These are phyloP conservation scores for Talaromyces trachyspermus DNA, from an alignment of 495 filamentous ascomycete species.

Conservation along the genomic window DNA sequence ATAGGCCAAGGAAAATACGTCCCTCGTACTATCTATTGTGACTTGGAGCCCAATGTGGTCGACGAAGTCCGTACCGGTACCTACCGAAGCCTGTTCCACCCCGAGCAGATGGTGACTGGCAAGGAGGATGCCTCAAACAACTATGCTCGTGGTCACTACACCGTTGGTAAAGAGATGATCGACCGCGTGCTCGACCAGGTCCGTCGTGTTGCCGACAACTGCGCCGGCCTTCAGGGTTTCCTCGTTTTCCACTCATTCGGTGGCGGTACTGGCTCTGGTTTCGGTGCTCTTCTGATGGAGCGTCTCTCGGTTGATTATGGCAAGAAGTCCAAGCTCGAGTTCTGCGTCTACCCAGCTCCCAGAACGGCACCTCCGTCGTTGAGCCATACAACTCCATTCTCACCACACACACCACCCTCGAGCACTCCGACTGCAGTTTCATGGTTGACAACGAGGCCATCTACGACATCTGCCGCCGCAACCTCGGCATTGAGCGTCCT, in stretches of 20 bases:
- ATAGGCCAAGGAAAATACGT: conserved; percentile 97
- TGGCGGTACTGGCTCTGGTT: conserved; percentile 96
- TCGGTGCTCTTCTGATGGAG: conserved; percentile 96
- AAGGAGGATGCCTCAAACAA: conserved; percentile 99
- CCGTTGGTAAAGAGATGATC: conserved; percentile 96
- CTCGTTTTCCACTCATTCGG: conserved; percentile 99
- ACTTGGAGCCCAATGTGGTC: conserved; percentile 99
- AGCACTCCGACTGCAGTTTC: conserved; percentile 99
- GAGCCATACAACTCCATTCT: conserved; percentile 99
- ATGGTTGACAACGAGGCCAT: conserved; percentile 99
- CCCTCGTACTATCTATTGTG: conserved; percentile 97
- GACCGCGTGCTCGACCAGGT: conserved; percentile 96
- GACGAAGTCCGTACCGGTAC: conserved; percentile 97
- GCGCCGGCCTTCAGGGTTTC: conserved; percentile 96
- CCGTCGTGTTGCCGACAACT: conserved; percentile 91
- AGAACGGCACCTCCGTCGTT: conserved; percentile 92
- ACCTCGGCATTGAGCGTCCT: conserved; percentile 92
- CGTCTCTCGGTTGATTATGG: conserved; percentile 95
- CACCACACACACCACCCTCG: conserved; percentile 96
- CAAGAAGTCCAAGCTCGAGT: conserved; percentile 99
- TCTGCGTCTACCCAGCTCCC: conserved; percentile 98
- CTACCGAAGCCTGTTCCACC: conserved; percentile 95
- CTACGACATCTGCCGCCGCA: conserved; percentile 97
- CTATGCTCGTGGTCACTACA: conserved; percentile 98
- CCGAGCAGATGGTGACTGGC: conserved; percentile 97